Percentiles rank a stretch among this genome's conserved stretches.
Evolutionary conservation across 179 eudicot species (phyloP).

Genomic region (Carnegiea gigantea): DNA sequence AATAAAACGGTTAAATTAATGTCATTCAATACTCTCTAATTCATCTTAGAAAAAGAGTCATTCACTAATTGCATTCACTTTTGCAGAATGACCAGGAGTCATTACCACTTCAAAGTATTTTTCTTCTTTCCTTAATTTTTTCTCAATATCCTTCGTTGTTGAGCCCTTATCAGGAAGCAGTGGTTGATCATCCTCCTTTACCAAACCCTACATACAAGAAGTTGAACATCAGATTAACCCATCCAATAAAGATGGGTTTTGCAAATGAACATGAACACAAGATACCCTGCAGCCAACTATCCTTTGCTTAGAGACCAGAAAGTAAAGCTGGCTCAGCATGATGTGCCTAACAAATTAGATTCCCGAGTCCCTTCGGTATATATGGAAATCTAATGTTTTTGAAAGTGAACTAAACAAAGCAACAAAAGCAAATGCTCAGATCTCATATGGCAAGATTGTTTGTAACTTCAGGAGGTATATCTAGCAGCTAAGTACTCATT

Average conservation of each 20-base stretch:
- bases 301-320: background rate
- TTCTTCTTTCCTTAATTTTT: conserved; percentile 45
- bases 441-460: background rate
- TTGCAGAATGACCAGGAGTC: conserved; percentile 3
- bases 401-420: background rate
- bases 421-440: background rate
- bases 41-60: too few relatives aligned
- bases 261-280: conserved; percentile 1
- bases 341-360: background rate
- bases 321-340: background rate
- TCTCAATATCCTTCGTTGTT: conserved; percentile 28
- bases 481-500: too few relatives aligned
- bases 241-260: conserved; percentile 2
- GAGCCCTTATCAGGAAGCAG: conserved; percentile 23
- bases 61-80: conserved; percentile 8
- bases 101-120: conserved; percentile 48
- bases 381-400: background rate
- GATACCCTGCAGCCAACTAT: background rate
- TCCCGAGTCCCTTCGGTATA: too few relatives aligned
- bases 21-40: background rate
- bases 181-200: conserved; percentile 28
- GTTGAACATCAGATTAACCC: conserved; percentile 11
- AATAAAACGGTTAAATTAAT: conserved; percentile 5
- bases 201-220: conserved; percentile 38
- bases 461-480: too few relatives aligned